phyloP scores from a whole-genome alignment of 1,284 basidiomycete genomes.

The Stygiomarasmius scandens region DNA sequence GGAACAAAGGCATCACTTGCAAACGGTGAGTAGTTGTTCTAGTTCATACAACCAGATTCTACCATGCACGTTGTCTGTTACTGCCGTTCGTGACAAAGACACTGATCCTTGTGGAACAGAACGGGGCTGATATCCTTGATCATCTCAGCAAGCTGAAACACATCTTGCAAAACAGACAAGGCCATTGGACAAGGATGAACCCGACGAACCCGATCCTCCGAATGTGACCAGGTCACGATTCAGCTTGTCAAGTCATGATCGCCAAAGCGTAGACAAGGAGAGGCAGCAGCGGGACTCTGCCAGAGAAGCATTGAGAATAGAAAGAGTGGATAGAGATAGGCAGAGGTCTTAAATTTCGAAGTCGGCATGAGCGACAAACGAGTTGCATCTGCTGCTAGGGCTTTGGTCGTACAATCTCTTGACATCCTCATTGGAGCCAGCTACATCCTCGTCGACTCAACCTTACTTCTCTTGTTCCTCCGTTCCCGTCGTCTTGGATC shows the following conservation, averaged over 20 bases:
- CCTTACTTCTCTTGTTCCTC: conserved; percentile 89
- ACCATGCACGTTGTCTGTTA: background rate
- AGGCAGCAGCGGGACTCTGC: conserved; percentile 26
- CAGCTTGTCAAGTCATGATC: background rate
- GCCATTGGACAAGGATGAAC: conserved; percentile 42
- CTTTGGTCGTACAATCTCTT: conserved; percentile 80
- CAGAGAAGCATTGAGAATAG: conserved; percentile 11
- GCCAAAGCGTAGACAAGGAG: background rate
- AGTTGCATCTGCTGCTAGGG: conserved; percentile 85
- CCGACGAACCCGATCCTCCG: conserved; percentile 9
- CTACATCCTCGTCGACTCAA: conserved; percentile 94
- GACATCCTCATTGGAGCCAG: conserved; percentile 97
- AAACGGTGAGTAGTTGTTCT: conserved; percentile 45
- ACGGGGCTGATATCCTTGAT: conserved; percentile 68
- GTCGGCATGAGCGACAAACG: conserved; percentile 72
- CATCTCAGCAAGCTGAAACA: conserved; percentile 54
- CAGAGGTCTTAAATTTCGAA: conserved; percentile 27
- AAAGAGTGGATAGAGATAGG: background rate
- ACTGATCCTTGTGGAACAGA: conserved; percentile 41
- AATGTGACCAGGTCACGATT: background rate
- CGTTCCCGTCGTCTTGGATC: conserved; percentile 87
- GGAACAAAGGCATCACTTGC: conserved; percentile 55
- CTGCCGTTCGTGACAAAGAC: background rate
- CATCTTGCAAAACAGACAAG: conserved; percentile 53
- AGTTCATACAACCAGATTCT: conserved; percentile 1